Base-by-base conservation (phyloP, 768 basidiomycete genomes). In the Calocybe indica region DNA sequence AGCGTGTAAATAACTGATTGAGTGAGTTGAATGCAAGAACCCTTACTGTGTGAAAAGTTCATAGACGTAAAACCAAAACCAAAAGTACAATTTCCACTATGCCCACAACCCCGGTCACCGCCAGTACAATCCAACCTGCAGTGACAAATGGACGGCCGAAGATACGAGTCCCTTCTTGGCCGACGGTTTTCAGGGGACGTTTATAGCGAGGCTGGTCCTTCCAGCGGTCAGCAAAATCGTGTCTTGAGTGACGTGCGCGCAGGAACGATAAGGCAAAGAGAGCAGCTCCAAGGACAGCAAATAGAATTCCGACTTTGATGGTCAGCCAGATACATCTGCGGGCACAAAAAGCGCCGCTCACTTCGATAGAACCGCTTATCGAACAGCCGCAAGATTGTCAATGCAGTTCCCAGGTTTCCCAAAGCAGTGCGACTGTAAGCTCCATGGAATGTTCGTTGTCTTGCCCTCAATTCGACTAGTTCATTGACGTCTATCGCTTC, bases 381-480 rank as follows among this genome's bases (percentile, higher is more conserved):
- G 54, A 92, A 93, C n/a, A 92, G 74, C 40, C 88, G 80, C 7
- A 92, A 69, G 45, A 92, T 77, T 0, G 87, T 75, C 46, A 91
- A 62, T 1, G 85, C 75, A 57, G 86, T 89, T 0, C 87, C 84
- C 2, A 93, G 71, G 48, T 80, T 79, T 10, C 80, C 80, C 7
- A 92, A 70, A 0, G 88, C 88, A 0, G 82, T 85, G 28, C 89
- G 80, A 35, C 74, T 75, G 63, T 92, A 92, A 10, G 89, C 87
- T 11, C 88, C 89, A 45, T 91, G 78, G 58, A 90, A 91, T 0
- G 90, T 92, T 37, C 90, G 74, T 54, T 88, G 82, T 29, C 88
- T 74, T 1, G 90, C 90, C 10, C 90, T 76, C 12, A 92, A 64
- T 59, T 92, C 89, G 15, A 80, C 80, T 45, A 84, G 75, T 58